Base-by-base conservation (phyloP, 2,329 filamentous ascomycete species). In the Corniculantispora saksenae region DNA sequence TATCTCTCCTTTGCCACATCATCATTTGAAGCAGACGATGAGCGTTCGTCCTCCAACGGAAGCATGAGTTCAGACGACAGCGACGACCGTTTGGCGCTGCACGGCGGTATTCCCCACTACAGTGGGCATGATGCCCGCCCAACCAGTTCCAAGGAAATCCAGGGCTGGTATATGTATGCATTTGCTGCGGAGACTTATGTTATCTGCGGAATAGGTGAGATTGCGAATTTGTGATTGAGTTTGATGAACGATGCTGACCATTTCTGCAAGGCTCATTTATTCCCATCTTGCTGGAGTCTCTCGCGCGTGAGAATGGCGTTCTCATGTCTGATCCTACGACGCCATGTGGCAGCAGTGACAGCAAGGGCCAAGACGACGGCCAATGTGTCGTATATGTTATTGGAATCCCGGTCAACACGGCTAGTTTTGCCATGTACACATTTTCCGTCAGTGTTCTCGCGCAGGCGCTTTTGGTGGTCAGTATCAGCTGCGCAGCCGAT, bases 121-220 rank as follows among this genome's bases (percentile, higher is more conserved):
- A 83, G 84, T 2, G 93, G 91, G 67, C 93, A 98, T 76, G 95
- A 99, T 77, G 91, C 89, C 27, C 86, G 94, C n/a, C 86, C 91
- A 63, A 98, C 95, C 12, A 97, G 92, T 76, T 81, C 81, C 71
- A 94, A 91, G 77, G 95, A 99, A 84, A 85, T 98, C 66, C 83
- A 89, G 47, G 95, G 94, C 71, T 99, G 96, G 92, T 99, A 98
- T 79, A 90, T 91, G 76, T 98, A 98, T 81, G 91, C 91, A 50
- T 98, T 97, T 84, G 95, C 95, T 27, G 93, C 94, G 23, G 95
- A 99, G 80, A 94, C 96, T 62, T 98, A 97, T 76, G 92, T 96
- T 19, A 92, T 98, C 64, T 98, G 95, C 77, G 79, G 77, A 61
- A 79, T 79, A 64, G 94, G 94, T 92, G 77, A 75, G 88, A 81